Evolutionary conservation across 805 yeast species (phyloP).

Genomic region (Saccharomyces jurei): DNA sequence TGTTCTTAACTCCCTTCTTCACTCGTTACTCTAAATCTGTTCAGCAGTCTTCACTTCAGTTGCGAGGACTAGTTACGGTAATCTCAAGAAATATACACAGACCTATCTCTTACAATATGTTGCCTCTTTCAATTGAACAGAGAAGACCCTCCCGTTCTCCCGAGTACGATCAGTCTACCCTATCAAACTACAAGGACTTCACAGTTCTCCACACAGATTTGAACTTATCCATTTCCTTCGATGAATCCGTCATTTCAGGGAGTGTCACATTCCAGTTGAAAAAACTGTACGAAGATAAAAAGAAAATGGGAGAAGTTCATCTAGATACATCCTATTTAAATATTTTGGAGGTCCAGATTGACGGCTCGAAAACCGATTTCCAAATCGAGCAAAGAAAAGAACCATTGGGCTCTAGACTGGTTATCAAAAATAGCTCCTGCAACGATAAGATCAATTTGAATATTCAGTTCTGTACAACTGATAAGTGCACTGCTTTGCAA

Average conservation of each 20-base stretch:
- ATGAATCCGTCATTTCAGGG: slow-evolving; percentile 45
- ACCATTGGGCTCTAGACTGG: slow-evolving; percentile 54
- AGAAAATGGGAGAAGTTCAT: slow-evolving; percentile 29
- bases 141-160: slow-evolving; percentile 33
- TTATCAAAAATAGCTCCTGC: slow-evolving; percentile 18
- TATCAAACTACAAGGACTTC: slow-evolving; percentile 60
- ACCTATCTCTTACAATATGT: slow-evolving; percentile 7
- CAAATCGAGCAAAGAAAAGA: slow-evolving; percentile 35
- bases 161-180: slow-evolving; percentile 67
- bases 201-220: slow-evolving; percentile 44
- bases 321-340: slow-evolving; percentile 64
- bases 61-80: not conserved
- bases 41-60: not conserved
- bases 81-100: not conserved
- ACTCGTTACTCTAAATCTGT: not conserved
- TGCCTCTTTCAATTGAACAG: slow-evolving; percentile 20
- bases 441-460: slow-evolving; percentile 24
- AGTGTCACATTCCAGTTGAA: slow-evolving; percentile 41
- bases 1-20: not conserved
- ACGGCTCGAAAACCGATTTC: slow-evolving; percentile 21
- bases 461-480: slow-evolving; percentile 62
- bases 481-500: slow-evolving; percentile 74
- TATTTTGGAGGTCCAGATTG: slow-evolving; percentile 38
- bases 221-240: slow-evolving; percentile 49
- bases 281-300: slow-evolving; percentile 22